Conservation (phyloP, 1,139 yeast genomes). For the Scheffersomyces lignicola region DNA sequence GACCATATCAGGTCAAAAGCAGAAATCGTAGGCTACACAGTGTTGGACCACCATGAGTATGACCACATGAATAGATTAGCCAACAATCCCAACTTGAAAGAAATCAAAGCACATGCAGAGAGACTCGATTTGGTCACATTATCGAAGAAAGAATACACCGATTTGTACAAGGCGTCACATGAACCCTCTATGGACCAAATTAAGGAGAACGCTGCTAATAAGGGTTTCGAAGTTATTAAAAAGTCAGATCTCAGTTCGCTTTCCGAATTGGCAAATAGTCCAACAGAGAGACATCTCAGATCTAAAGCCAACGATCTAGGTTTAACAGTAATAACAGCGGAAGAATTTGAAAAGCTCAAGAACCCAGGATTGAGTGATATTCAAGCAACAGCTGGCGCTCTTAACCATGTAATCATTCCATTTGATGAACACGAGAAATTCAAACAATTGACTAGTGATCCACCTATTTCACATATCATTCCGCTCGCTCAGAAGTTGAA, state of each 20-base stretch:
- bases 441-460: constrained; percentile 10
- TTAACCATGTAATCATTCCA: constrained; percentile 17
- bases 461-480: constrained; percentile 27
- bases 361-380: constrained; percentile 9
- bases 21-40: constrained; percentile 7
- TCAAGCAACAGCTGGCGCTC: constrained; percentile 13
- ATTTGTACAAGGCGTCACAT: constrained; percentile 33
- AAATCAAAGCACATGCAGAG: constrained; percentile 38
- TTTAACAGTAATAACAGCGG: constrained; percentile 10
- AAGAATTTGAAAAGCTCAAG: constrained; percentile 11
- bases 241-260: constrained; percentile 3
- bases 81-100: constrained; percentile 30
- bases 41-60: constrained; percentile 15
- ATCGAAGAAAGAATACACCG: constrained; percentile 34
- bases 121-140: constrained; percentile 35
- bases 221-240: constrained; percentile 10
- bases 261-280: constrained; percentile 15
- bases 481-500: constrained; percentile 21
- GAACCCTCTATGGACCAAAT: constrained; percentile 33
- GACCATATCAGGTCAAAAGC: constrained; percentile 34
- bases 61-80: constrained; percentile 24
- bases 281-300: constrained; percentile 19
- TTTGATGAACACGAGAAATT: constrained; percentile 15
- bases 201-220: constrained; percentile 17
- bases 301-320: constrained; percentile 14